These are phyloP conservation scores for Hevea brasiliensis DNA, from an alignment of 345 rosid genomes.

Conservation along the genomic window DNA sequence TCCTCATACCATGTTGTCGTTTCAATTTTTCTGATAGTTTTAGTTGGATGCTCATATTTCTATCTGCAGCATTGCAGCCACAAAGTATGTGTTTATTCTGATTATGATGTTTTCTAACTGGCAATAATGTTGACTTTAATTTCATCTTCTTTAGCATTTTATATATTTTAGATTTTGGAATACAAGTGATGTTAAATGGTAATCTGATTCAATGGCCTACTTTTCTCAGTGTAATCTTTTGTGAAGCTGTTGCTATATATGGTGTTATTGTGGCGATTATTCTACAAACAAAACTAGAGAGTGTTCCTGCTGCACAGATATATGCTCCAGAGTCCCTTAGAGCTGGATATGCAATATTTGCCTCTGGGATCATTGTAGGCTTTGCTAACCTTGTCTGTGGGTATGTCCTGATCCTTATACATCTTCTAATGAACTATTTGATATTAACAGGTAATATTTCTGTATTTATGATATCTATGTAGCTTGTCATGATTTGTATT, in stretches of 20 bases:
- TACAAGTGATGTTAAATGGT: constrained; percentile 1
- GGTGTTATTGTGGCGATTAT: constrained; percentile 98
- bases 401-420: constrained; percentile 38
- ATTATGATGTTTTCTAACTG: background rate
- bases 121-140: background rate
- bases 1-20: background rate
- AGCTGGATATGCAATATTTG: constrained; percentile 99
- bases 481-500: constrained; percentile 2
- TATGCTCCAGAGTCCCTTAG: constrained; percentile 89
- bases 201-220: constrained; percentile 3
- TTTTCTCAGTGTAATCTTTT: constrained; percentile 81
- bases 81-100: background rate
- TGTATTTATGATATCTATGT: background rate
- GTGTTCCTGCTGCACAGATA: constrained; percentile 71
- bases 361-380: constrained; percentile 98
- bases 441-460: background rate
- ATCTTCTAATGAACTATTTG: background rate
- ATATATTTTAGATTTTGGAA: background rate
- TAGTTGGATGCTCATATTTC: background rate
- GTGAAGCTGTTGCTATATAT: constrained; percentile 99
- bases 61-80: too few relatives aligned
- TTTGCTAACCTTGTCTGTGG: constrained; percentile 99
- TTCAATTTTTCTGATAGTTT: background rate
- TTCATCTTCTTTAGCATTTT: constrained; percentile 1
- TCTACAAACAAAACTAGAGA: constrained; percentile 92